phyloP scores from a whole-genome alignment of 192 early-diverging fungal genomes.

The Coemansia sp. region DNA sequence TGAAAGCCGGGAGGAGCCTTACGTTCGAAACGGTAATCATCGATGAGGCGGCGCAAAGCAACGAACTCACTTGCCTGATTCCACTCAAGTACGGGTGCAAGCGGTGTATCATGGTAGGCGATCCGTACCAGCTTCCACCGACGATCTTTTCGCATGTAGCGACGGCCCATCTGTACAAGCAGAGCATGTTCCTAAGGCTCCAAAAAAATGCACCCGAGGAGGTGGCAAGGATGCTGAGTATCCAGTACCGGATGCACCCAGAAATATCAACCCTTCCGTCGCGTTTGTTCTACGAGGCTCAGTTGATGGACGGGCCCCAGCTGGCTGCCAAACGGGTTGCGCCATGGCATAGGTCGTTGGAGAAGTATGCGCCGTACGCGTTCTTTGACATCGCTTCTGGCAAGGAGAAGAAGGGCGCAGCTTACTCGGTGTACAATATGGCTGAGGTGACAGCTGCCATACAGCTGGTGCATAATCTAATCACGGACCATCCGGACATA shows the following conservation, averaged over 20 bases:
- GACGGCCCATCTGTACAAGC: too few relatives aligned
- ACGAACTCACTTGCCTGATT: slow-evolving; percentile 85
- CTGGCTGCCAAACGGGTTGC: too few relatives aligned
- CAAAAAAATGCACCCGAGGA: slow-evolving; percentile 39
- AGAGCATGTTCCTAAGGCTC: too few relatives aligned
- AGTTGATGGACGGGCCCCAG: slow-evolving; percentile 37
- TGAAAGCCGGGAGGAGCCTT: slow-evolving; percentile 58
- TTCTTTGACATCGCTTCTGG: too few relatives aligned
- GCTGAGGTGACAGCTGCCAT: too few relatives aligned
- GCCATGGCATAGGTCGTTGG: too few relatives aligned
- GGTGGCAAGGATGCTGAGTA: slow-evolving; percentile 74
- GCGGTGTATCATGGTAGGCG: slow-evolving; percentile 87
- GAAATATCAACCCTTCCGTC: slow-evolving; percentile 82
- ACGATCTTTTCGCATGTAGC: slow-evolving; percentile 57
- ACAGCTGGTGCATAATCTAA: too few relatives aligned
- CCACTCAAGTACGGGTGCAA: slow-evolving; percentile 80
- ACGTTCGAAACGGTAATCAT: slow-evolving; percentile 87
- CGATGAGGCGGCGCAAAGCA: slow-evolving; percentile 94
- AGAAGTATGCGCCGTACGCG: too few relatives aligned
- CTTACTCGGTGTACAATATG: too few relatives aligned
- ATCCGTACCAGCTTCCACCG: slow-evolving; percentile 92
- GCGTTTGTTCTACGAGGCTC: slow-evolving; percentile 74
- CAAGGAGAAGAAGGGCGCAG: too few relatives aligned
- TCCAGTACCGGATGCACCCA: slow-evolving; percentile 98
- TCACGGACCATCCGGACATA: too few relatives aligned